A percentile compares a stretch with the other conserved stretches of the same genome.
These are phyloP conservation scores for Solanum pennellii DNA, from an alignment of 257 asterid genomes.

Conservation along the genomic window DNA sequence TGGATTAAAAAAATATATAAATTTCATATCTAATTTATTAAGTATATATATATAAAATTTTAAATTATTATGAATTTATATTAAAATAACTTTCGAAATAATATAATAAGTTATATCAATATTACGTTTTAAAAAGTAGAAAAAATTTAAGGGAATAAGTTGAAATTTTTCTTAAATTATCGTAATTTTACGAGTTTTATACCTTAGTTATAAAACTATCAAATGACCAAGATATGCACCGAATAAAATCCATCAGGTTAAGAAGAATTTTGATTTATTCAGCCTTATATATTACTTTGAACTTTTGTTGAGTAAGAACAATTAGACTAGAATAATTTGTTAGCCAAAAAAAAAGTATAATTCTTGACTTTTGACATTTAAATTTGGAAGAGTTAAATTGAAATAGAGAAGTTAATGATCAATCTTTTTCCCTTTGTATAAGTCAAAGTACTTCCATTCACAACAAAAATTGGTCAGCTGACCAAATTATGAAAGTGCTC, in stretches of 20 bases:
- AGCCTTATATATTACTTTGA: neutral
- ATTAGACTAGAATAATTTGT: neutral
- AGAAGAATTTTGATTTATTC: neutral
- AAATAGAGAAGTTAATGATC: neutral
- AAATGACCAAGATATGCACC: neutral
- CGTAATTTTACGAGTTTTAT: too few relatives aligned
- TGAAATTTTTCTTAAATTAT: neutral
- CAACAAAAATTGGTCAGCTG: neutral
- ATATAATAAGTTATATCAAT: neutral
- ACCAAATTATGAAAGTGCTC: neutral
- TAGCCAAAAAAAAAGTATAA: neutral
- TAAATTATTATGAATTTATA: neutral
- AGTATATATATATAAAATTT: neutral
- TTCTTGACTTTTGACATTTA: neutral
- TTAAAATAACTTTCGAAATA: neutral
- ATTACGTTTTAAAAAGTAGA: neutral
- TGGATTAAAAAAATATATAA: neutral
- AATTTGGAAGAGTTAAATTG: neutral
- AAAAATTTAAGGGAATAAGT: neutral
- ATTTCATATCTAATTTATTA: neutral
- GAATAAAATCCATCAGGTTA: too few relatives aligned
- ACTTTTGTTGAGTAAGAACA: neutral
- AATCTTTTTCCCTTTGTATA: neutral
- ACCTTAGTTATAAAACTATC: too few relatives aligned
- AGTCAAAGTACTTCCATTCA: neutral